Conservation (phyloP, 805 yeast species). For the Wickerhamiella cacticola region DNA sequence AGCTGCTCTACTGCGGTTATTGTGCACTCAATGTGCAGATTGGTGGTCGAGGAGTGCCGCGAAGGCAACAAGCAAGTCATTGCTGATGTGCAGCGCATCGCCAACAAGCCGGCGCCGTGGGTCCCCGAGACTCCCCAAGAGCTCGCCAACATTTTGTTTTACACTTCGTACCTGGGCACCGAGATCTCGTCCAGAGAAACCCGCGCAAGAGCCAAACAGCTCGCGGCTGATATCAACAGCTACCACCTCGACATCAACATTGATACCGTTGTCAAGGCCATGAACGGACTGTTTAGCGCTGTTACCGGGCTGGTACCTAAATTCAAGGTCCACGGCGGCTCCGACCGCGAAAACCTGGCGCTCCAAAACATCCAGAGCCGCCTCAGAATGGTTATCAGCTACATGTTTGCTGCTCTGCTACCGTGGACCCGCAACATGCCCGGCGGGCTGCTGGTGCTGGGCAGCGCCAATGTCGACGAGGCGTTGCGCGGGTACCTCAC, state of each 20-base stretch:
- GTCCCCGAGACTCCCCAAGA: conserved; percentile 65
- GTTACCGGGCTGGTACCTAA: conserved; percentile 86
- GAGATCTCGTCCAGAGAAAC: conserved; percentile 84
- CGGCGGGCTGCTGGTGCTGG: conserved; percentile 80
- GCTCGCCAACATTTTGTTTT: conserved; percentile 63
- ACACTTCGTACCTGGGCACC: conserved; percentile 93
- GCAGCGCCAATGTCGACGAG: conserved; percentile 96
- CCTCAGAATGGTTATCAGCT: conserved; percentile 85
- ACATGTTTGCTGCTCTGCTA: conserved; percentile 81
- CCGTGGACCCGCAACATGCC: conserved; percentile 83
- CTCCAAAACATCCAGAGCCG: conserved; percentile 95
- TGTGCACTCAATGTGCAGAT: conserved; percentile 84
- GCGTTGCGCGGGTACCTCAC: conserved; percentile 91
- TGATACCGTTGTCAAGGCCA: conserved; percentile 69
- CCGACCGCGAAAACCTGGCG: conserved; percentile 82
- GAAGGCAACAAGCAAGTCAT: conserved; percentile 69
- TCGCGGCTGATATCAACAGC: conserved; percentile 68
- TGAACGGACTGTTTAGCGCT: conserved; percentile 64
- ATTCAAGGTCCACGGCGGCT: conserved; percentile 87
- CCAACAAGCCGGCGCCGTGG: conserved; percentile 46
- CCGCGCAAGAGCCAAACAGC: conserved; percentile 61
- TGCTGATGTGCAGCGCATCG: conserved; percentile 56
- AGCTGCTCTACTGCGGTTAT: conserved; percentile 95
- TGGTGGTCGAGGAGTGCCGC: conserved; percentile 58
- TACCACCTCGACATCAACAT: conserved; percentile 87